phyloP scores from a whole-genome alignment of 192 early-diverging fungal genomes.

The Entomortierella lignicola region DNA sequence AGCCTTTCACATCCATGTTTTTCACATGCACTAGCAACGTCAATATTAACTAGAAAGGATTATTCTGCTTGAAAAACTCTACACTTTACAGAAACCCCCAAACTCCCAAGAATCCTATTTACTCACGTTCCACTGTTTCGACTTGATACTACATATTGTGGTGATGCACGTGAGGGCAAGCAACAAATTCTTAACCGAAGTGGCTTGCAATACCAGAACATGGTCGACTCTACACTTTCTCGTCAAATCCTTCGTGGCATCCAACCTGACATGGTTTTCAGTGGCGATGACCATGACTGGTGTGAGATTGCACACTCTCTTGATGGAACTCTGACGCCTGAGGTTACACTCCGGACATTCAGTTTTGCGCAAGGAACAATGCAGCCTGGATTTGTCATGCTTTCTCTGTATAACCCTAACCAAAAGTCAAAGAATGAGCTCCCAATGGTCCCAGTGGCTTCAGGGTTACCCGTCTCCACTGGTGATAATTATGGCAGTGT shows the following conservation, averaged over 20 bases:
- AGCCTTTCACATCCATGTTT: too few relatives aligned
- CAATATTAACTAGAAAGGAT: not conserved
- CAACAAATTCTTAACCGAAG: conserved; percentile 64
- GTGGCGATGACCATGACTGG: conserved; percentile 96
- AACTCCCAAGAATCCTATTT: conserved; percentile 73
- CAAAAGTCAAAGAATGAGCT: conserved; percentile 4
- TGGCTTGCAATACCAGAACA: conserved; percentile 93
- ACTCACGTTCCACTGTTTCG: conserved; percentile 91
- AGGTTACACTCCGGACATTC: conserved; percentile 71
- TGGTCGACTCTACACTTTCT: conserved; percentile 71
- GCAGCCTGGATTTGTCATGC: conserved; percentile 63
- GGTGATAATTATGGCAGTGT: not conserved
- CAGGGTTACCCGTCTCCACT: conserved; percentile 65
- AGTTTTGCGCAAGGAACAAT: conserved; percentile 76
- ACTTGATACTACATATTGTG: conserved; percentile 74
- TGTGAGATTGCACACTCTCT: conserved; percentile 71
- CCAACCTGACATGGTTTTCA: conserved; percentile 78
- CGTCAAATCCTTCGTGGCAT: conserved; percentile 66
- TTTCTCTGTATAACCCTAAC: conserved; percentile 30
- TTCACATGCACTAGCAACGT: too few relatives aligned
- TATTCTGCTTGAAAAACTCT: too few relatives aligned
- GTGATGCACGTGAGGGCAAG: conserved; percentile 65
- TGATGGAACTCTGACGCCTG: conserved; percentile 9
- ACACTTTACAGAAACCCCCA: conserved; percentile 22
- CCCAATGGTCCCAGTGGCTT: not conserved